These are phyloP conservation scores for Mycotypha africana DNA, from an alignment of 371 early-diverging fungal species.

Conservation along the genomic window DNA sequence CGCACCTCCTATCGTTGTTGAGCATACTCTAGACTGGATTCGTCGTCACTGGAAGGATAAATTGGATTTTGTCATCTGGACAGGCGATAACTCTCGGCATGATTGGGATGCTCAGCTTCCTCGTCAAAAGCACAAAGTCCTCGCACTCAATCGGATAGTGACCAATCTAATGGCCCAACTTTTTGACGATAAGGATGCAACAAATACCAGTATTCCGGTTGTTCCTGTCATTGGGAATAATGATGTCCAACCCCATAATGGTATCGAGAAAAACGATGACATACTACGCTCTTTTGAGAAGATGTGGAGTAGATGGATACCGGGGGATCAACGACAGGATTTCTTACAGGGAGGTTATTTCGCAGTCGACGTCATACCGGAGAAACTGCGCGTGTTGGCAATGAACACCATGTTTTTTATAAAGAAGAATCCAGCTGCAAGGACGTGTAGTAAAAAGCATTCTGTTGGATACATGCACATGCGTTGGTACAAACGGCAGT, in stretches of 20 bases:
- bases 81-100: slow-evolving; percentile 74
- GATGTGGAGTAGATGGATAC: slow-evolving; percentile 57
- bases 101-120: slow-evolving; percentile 50
- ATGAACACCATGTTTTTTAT: slow-evolving; percentile 73
- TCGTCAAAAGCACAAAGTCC: slow-evolving; percentile 42
- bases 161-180: slow-evolving; percentile 21
- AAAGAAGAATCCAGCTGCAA: slow-evolving; percentile 60
- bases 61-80: slow-evolving; percentile 79
- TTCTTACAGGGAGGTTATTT: slow-evolving; percentile 73
- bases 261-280: slow-evolving; percentile 10
- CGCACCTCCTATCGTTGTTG: slow-evolving; percentile 55
- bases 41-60: slow-evolving; percentile 42
- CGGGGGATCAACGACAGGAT: slow-evolving; percentile 41
- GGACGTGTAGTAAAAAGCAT: slow-evolving; percentile 46
- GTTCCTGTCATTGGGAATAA: slow-evolving; percentile 72
- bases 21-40: slow-evolving; percentile 66
- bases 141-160: slow-evolving; percentile 28
- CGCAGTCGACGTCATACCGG: slow-evolving; percentile 46
- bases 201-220: slow-evolving; percentile 31
- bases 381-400: slow-evolving; percentile 47
- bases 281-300: slow-evolving; percentile 31
- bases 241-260: slow-evolving; percentile 73
- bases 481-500: slow-evolving; percentile 59
- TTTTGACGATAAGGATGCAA: slow-evolving; percentile 7
- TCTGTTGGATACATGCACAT: slow-evolving; percentile 60